Evolutionary conservation across 176 grass and related monocot species (phyloP), one percentile per base, ranked within the genome.

Genomic region (Themeda triandra): DNA sequence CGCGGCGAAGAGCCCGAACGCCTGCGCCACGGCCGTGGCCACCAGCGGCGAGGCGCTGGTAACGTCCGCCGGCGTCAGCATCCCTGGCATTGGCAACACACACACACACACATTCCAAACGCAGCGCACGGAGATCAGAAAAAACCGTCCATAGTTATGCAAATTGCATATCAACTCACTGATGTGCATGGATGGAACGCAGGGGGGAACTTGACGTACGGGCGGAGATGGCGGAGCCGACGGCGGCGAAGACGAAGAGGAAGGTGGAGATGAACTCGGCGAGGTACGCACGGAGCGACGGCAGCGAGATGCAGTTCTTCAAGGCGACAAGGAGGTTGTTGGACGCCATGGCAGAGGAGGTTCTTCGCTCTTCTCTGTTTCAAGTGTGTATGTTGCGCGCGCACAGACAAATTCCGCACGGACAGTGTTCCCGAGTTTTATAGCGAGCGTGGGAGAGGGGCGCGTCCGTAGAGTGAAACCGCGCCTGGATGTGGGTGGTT

Each of bases 201-300:
- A 8, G 3, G 28, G 23, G 7, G 4, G 23, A 28, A 60, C 18
- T 23, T 6, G 63, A 81, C 63, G 12, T 59, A 98, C 93, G 83
- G 46, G 93, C 82, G 2, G 89, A 93, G 58, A 95, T 71, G 74
- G 86, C 35, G 28, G 93, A 98, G 87, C 91, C 93, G 27, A 93
- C 89, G 48, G 89, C 80, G 36, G 83, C 37, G 87, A 95, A 95
- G 10, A 98, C 93, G 49, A 92, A 95, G 83, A 98, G 64, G 81
- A 98, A 95, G n/a, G 93, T 95, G 77, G 96, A 92, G 83, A 98
- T 69, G 83, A 94, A 94, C 89, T 98, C 96, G 18, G 96, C 87
- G n/a, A 83, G n/a, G 74, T 93, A 98, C 9, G 93, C 66, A 9
- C 95, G 92, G 68, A 95, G 83, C 13, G 91, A 44, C 18, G 91